phyloP scores from a whole-genome alignment of 2,329 filamentous ascomycete species.

The Colletotrichum lini region DNA sequence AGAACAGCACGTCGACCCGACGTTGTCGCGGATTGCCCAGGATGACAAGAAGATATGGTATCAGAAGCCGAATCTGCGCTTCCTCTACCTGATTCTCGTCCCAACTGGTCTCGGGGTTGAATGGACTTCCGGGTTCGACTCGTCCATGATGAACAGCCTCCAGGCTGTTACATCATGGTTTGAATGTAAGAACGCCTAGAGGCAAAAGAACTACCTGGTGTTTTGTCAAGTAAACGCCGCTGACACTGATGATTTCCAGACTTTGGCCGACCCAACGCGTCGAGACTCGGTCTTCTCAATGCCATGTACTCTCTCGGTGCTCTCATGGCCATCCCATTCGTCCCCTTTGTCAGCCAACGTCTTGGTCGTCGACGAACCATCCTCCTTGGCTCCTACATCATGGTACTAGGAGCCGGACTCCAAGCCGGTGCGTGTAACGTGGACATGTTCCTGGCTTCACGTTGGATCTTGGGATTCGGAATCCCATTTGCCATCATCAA shows the following conservation, averaged over 20 bases:
- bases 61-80: constrained; percentile 56
- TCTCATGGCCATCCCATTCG: constrained; percentile 53
- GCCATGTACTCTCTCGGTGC: constrained; percentile 65
- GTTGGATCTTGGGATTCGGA: constrained; percentile 69
- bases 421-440: constrained; percentile 51
- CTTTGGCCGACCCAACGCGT: constrained; percentile 57
- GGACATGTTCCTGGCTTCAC: constrained; percentile 67
- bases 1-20: constrained; percentile 53
- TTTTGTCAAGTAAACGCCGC: neutral
- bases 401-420: constrained; percentile 51
- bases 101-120: constrained; percentile 58
- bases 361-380: constrained; percentile 52
- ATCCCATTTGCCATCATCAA: constrained; percentile 66
- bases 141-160: constrained; percentile 61
- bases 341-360: constrained; percentile 50
- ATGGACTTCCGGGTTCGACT: constrained; percentile 60
- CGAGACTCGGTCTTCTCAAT: constrained; percentile 51
- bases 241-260: constrained; percentile 45
- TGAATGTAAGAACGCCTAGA: constrained; percentile 46
- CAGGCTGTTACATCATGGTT: constrained; percentile 58
- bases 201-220: neutral
- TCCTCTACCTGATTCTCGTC: constrained; percentile 57
- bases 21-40: constrained; percentile 53
- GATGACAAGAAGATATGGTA: constrained; percentile 56
- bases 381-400: constrained; percentile 50